These are phyloP conservation scores for Globisporangium echinulatum DNA, from an alignment of 352 stramenopile species.

Conservation along the genomic window DNA sequence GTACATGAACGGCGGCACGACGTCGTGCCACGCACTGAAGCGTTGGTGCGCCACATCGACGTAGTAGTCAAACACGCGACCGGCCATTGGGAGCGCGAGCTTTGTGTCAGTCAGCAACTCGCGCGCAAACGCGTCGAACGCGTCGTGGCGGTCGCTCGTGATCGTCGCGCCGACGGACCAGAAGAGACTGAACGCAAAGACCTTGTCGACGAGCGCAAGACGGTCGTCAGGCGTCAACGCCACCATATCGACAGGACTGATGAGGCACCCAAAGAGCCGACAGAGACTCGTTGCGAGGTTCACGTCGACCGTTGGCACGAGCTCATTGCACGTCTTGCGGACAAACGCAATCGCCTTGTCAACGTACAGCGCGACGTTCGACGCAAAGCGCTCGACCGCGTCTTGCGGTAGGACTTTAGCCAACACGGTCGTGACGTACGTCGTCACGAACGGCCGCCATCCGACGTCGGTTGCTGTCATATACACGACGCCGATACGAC, in stretches of 20 bases:
- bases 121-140: conserved; percentile 79
- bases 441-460: conserved; percentile 88
- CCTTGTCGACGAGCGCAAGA: conserved; percentile 53
- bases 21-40: conserved; percentile 51
- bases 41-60: conserved; percentile 49
- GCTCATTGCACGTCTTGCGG: conserved; percentile 68
- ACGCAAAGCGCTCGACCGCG: conserved; percentile 29
- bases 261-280: conserved; percentile 78
- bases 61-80: conserved; percentile 85
- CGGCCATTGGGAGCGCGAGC: conserved; percentile 46
- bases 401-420: conserved; percentile 32
- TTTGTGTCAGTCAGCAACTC: conserved; percentile 43
- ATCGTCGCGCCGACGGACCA: conserved; percentile 89
- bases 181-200: conserved; percentile 89
- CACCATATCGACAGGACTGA: conserved; percentile 14
- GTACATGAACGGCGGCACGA: conserved; percentile 70
- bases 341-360: conserved; percentile 75
- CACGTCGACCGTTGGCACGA: conserved; percentile 87
- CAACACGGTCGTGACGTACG: conserved; percentile 77
- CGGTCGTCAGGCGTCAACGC: conserved; percentile 25
- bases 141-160: conserved; percentile 56
- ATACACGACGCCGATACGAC: conserved; percentile 70
- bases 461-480: conserved; percentile 83
- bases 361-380: conserved; percentile 56
- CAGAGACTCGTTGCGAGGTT: conserved; percentile 84